Base-by-base conservation (phyloP, 1,139 yeast genomes). In the Protomyces pachydermus region DNA sequence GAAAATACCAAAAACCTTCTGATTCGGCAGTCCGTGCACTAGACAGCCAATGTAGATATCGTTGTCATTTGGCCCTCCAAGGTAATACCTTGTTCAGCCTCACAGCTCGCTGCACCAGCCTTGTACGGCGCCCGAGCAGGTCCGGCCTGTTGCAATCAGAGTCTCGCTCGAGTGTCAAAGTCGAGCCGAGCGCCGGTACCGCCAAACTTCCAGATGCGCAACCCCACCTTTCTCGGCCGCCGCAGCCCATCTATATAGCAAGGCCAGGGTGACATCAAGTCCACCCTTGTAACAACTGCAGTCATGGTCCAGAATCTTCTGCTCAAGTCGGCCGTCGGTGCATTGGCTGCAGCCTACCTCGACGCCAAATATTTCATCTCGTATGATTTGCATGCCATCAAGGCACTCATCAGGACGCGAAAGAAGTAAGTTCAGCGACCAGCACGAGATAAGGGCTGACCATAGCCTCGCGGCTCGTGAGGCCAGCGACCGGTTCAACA, bases 371-470 rank as follows among this genome's bases (percentile, higher is more conserved):
- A 34, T 16, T 48, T 54, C 23, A 35, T 60, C 50, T 37, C 54
- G 12, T 46, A 56, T 45, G 64, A 54, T 14, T 42, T 60, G 18
- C 64, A 60, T 34, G 46, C 54, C 35, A 53, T 60, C 54, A 60
- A 54, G 34, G 34, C 64, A 3, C 46, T 60, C 16, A 39, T 46
- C 12, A 45, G 52, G 14, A 48, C 62, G 45, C 35, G 51, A 32
- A 35, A 32, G 23, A 51, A 46, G 64, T 54, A 23, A 18, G 35
- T 20, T 5, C 32, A 4, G 32, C 1, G 8, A 28, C 32, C 8
- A 28, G 32, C 8, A 28, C 5, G 8, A 28, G 32, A 28, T 28
- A 18, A n/a, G n/a, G 5, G 35, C 46, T 56, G 54, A 56, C 45
- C 3, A 28, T 25, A 50, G 55, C 28, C 23, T 53, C 9, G 55